A percentile compares a stretch with the other conserved stretches of the same genome.
These are phyloP conservation scores for Aspergillus sclerotiicarbonarius DNA, from an alignment of 495 filamentous ascomycete species.

Conservation along the genomic window DNA sequence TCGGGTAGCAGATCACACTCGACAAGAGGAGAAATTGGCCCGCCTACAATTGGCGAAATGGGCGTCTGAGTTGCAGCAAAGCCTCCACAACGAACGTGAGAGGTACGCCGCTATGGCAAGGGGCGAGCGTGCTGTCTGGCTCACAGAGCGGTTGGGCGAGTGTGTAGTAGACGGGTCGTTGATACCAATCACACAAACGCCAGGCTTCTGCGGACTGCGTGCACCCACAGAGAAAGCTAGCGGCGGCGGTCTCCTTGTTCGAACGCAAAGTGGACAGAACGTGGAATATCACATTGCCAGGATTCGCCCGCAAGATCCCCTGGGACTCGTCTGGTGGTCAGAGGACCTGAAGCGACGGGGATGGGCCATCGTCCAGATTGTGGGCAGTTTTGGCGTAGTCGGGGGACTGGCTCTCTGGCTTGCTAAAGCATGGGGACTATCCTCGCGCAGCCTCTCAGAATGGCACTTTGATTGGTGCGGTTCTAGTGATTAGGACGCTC, in stretches of 20 bases:
- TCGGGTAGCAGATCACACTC: slow-evolving; percentile 66
- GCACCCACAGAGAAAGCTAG: slow-evolving; percentile 20
- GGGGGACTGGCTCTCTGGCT: slow-evolving; percentile 71
- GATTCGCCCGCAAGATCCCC: slow-evolving; percentile 63
- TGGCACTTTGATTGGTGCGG: slow-evolving; percentile 32
- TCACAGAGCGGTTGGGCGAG: slow-evolving; percentile 72
- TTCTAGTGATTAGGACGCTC: slow-evolving; percentile 14
- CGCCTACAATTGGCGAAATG: slow-evolving; percentile 83
- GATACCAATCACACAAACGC: slow-evolving; percentile 47
- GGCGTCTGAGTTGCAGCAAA: slow-evolving; percentile 85
- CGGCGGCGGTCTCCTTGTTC: slow-evolving; percentile 24
- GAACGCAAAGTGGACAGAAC: slow-evolving; percentile 21
- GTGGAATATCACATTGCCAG: slow-evolving; percentile 32
- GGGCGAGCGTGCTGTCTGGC: slow-evolving; percentile 75
- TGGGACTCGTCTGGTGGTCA: slow-evolving; percentile 69
- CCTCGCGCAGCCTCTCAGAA: slow-evolving; percentile 37
- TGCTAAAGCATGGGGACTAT: slow-evolving; percentile 45
- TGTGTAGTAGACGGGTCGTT: slow-evolving; percentile 70
- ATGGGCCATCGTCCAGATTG: slow-evolving; percentile 70
- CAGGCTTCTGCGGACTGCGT: slow-evolving; percentile 31
- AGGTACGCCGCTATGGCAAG: slow-evolving; percentile 69
- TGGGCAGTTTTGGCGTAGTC: slow-evolving; percentile 72
- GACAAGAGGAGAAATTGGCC: slow-evolving; percentile 69
- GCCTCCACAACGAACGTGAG: slow-evolving; percentile 75
- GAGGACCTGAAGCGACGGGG: slow-evolving; percentile 65